A percentile compares a stretch with the other conserved stretches of the same genome.
These are phyloP conservation scores for Linum usitatissimum DNA, from an alignment of 345 rosid genomes.

Conservation along the genomic window DNA sequence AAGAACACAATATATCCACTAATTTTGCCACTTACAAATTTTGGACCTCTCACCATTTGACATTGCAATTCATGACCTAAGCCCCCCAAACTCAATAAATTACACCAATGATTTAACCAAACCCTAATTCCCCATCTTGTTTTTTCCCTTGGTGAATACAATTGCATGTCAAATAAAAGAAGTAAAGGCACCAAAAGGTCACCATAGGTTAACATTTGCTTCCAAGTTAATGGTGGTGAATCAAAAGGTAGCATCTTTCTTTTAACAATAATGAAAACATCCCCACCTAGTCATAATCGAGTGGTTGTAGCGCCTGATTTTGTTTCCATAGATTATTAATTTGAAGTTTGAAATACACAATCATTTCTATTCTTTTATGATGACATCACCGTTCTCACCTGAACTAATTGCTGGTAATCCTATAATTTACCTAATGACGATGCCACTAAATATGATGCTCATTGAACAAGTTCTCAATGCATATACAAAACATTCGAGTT, in stretches of 20 bases:
- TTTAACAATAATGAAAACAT: too few species aligned
- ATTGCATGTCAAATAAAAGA: neutral
- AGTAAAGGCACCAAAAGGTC: neutral
- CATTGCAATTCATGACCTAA: neutral
- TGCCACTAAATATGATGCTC: too few species aligned
- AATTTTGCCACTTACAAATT: neutral
- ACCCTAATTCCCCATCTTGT: neutral
- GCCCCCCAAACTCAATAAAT: neutral
- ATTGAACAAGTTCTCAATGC: too few species aligned
- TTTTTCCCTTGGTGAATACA: neutral
- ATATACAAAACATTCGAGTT: too few species aligned
- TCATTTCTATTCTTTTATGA: too few species aligned
- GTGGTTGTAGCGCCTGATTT: too few species aligned
- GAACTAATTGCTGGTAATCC: too few species aligned
- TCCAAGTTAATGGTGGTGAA: neutral
- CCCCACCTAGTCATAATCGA: too few species aligned
- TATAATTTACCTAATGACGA: too few species aligned
- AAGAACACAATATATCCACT: neutral
- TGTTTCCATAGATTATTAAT: too few species aligned
- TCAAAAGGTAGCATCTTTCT: neutral
- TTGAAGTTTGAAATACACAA: too few species aligned
- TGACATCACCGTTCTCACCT: too few species aligned
- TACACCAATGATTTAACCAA: neutral
- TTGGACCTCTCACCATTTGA: neutral
- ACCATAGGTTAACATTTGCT: neutral